Conservation (phyloP, 1,284 basidiomycete genomes). For the Ustilago vetiveriae region DNA sequence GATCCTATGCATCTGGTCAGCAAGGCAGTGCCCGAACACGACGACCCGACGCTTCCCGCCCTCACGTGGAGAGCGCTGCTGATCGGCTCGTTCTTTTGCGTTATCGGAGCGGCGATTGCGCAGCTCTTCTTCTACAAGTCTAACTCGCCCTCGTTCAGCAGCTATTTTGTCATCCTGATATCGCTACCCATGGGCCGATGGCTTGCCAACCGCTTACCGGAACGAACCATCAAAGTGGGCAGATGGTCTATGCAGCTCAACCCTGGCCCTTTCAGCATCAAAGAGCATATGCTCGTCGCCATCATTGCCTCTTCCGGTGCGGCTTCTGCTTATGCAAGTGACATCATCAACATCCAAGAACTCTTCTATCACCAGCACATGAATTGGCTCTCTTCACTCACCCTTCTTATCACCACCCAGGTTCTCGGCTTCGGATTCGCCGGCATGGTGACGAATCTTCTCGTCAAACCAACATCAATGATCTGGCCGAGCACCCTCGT, state of each 20-base stretch:
- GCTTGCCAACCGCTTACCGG: constrained; percentile 63
- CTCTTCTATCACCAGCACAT: constrained; percentile 66
- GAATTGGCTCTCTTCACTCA: constrained; percentile 56
- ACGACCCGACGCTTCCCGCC: constrained; percentile 71
- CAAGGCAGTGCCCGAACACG: constrained; percentile 70
- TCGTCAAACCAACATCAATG: constrained; percentile 66
- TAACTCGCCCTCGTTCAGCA: constrained; percentile 69
- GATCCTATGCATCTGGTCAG: constrained; percentile 56
- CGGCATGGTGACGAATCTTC: constrained; percentile 62
- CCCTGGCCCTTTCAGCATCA: constrained; percentile 70
- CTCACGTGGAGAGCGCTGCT: constrained; percentile 71
- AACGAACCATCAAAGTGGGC: constrained; percentile 60
- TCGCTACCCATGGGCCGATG: constrained; percentile 69
- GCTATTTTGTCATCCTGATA: constrained; percentile 72
- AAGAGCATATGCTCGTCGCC: constrained; percentile 68
- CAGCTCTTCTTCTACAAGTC: constrained; percentile 66
- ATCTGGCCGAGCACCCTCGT: constrained; percentile 70
- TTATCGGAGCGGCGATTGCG: constrained; percentile 70
- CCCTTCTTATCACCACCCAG: constrained; percentile 65
- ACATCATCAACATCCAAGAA: constrained; percentile 67
- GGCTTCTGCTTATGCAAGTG: constrained; percentile 64
- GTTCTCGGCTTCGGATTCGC: constrained; percentile 66
- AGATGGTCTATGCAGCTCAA: constrained; percentile 68
- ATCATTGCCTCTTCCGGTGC: constrained; percentile 70
- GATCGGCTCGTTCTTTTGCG: constrained; percentile 71